A percentile compares a stretch with the other conserved stretches of the same genome.
phyloP scores from a whole-genome alignment of 495 filamentous ascomycete species.

The Viridothelium virens region DNA sequence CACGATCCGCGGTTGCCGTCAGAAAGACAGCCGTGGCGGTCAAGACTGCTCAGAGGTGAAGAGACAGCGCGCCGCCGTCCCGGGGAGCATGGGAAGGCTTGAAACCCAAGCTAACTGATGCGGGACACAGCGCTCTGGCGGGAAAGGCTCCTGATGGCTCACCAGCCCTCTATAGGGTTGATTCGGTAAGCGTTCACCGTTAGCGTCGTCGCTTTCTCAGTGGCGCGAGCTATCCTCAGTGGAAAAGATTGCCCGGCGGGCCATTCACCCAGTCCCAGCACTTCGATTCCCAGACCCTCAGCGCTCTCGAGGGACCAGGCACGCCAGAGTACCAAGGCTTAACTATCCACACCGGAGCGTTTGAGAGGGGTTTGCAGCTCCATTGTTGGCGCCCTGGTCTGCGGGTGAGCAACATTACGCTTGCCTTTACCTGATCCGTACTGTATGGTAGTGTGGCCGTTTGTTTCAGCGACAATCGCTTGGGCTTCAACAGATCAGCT shows the following conservation, averaged over 20 bases:
- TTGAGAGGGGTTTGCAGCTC: neutral
- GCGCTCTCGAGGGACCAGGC: neutral
- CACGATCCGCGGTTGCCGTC: conserved; percentile 4
- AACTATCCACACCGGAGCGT: conserved; percentile 3
- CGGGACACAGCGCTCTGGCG: neutral
- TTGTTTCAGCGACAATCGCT: neutral
- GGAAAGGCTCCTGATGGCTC: neutral
- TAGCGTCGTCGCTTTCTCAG: neutral
- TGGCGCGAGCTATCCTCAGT: no score
- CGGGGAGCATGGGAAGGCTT: conserved; percentile 9
- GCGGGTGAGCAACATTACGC: conserved; percentile 2
- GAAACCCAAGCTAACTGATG: conserved; percentile 7
- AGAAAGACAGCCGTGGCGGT: neutral
- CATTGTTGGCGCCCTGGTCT: neutral
- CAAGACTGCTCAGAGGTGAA: neutral
- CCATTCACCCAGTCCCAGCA: neutral
- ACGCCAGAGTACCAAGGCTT: neutral
- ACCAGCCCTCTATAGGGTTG: neutral
- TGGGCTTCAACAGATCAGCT: neutral
- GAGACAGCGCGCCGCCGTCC: conserved; percentile 3
- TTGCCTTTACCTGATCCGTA: conserved; percentile 3
- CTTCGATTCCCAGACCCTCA: neutral
- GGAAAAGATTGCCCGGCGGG: no score
- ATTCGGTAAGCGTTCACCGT: conserved; percentile 4
- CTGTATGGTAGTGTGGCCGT: neutral